Base-by-base conservation (phyloP, 2,329 filamentous ascomycete genomes). In the Aspergillus sp. region DNA sequence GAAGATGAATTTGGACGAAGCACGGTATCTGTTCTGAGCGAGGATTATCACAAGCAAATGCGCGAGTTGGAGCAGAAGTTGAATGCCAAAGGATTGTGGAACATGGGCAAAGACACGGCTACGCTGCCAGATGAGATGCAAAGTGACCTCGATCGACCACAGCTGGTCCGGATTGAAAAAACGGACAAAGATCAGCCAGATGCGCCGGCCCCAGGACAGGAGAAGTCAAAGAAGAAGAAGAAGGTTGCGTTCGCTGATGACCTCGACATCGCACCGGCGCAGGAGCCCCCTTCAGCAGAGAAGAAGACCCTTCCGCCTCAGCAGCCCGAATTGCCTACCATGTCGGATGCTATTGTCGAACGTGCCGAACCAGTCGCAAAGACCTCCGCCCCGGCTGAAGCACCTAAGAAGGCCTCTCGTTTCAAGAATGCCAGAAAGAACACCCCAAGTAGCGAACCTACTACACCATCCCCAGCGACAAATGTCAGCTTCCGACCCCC, bases 11-110 rank as follows among this genome's bases (percentile, higher is more conserved):
- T 81, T 61, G 91, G 91, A 4, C 82, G 88, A 44, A 86, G 80
- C 15, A 91, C 80, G 7, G 75, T 78, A 15, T 77, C 76, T 17
- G 76, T 84, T 10, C 70, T 96, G 45, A 82, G 81, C 13, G 82
- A 89, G 39, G 84, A 87, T 12, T 94, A 95, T 60, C 81, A 83
- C 27, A 76, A 80, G 57, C 80, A 88, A 56, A 97, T 98, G 93
- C 78, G 86, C 41, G 87, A 90, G 55, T 74, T 98, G 4, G 87
- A 96, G 67, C 77, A 84, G 62, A 85, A 83, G 53, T 76, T 96
- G 0, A 79, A 84, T 53, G 79, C 64, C 49, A 73, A 71, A 53
- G 74, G 75, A 52, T 68, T 83, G 57, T 76, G 76, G 61, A 84
- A 79, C 60, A 60, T 84, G 42, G 81, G 76, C 46, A 81, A 79